Conservation (phyloP, 352 stramenopile species). For the Pythium rhizo-oryzae region DNA sequence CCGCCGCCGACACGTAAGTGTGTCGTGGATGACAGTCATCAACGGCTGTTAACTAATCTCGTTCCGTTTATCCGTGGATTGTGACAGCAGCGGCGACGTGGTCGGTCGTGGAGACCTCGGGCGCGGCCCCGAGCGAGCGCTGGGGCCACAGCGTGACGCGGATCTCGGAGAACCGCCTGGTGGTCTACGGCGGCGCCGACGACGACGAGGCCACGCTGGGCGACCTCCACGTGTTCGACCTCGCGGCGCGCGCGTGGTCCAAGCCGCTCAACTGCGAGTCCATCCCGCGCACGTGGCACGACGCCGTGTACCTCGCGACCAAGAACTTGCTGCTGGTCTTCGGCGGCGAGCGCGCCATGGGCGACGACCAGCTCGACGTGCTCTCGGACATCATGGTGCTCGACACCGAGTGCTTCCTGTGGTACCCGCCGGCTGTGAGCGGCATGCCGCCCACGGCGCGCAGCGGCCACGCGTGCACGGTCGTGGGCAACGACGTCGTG, state of each 20-base stretch:
- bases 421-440: constrained; percentile 90
- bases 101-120: constrained; percentile 45
- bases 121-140: constrained; percentile 45
- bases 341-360: constrained; percentile 84
- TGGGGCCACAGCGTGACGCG: constrained; percentile 92
- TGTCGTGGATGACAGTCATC: background rate
- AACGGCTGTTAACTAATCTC: background rate
- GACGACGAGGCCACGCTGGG: constrained; percentile 83
- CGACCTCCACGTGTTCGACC: constrained; percentile 88
- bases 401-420: constrained; percentile 94
- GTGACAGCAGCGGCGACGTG: constrained; percentile 37
- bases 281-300: constrained; percentile 90
- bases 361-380: constrained; percentile 65
- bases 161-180: constrained; percentile 84
- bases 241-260: constrained; percentile 73
- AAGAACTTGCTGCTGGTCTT: constrained; percentile 93
- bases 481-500: constrained; percentile 73
- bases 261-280: constrained; percentile 90
- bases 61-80: constrained; percentile 14
- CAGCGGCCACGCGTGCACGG: constrained; percentile 78
- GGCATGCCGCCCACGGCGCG: constrained; percentile 59
- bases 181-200: constrained; percentile 93
- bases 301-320: constrained; percentile 84
- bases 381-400: constrained; percentile 91
- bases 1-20: constrained; percentile 10